Conservation (phyloP, 2,329 filamentous ascomycete species). For the Phialophora verrucosa region DNA sequence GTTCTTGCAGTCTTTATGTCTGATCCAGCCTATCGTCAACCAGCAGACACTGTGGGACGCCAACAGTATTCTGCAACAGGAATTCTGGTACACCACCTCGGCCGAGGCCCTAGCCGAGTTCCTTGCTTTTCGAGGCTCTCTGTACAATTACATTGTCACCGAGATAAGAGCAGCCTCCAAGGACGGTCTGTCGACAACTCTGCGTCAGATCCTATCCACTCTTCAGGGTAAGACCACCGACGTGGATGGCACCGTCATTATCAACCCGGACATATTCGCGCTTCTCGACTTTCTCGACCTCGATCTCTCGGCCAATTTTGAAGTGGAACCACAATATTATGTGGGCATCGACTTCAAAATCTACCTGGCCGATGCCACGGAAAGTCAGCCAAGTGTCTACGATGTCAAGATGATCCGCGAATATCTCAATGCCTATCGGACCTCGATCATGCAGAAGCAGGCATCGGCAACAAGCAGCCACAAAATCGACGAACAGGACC, state of each 20-base stretch:
- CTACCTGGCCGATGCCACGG: conserved; percentile 66
- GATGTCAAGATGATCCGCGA: conserved; percentile 75
- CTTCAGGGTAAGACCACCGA: conserved; percentile 75
- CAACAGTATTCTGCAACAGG: conserved; percentile 61
- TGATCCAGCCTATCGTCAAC: conserved; percentile 73
- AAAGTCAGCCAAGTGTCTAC: conserved; percentile 60
- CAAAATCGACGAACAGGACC: conserved; percentile 49
- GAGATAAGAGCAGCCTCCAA: conserved; percentile 81
- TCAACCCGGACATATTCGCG: conserved; percentile 82
- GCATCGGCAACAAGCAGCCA: conserved; percentile 43
- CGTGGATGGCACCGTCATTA: conserved; percentile 68
- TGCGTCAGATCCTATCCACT: conserved; percentile 68
- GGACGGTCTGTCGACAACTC: conserved; percentile 71
- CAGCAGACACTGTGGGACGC: conserved; percentile 76
- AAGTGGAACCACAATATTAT: conserved; percentile 64
- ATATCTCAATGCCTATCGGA: conserved; percentile 60
- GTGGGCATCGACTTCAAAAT: conserved; percentile 69
- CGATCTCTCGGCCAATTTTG: conserved; percentile 57
- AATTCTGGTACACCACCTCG: conserved; percentile 72
- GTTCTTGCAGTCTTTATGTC: conserved; percentile 77
- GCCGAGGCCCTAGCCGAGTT: conserved; percentile 76
- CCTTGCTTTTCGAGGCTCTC: conserved; percentile 74
- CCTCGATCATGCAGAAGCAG: conserved; percentile 63
- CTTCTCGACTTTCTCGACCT: conserved; percentile 88
- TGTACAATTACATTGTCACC: conserved; percentile 82